phyloP scores from a whole-genome alignment of 208 protist species.

The Phytomonas sp. region DNA sequence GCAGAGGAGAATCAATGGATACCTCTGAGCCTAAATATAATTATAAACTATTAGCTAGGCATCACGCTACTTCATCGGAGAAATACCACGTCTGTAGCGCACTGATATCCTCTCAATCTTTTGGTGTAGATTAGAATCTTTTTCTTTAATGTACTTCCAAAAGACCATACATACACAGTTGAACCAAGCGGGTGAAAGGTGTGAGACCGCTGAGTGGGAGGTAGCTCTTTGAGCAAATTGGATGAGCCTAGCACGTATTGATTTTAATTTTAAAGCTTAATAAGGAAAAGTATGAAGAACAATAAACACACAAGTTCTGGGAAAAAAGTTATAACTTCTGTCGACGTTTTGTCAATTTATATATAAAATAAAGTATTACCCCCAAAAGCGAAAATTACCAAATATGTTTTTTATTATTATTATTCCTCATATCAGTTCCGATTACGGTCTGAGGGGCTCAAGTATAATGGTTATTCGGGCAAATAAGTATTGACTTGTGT shows the following conservation, averaged over 20 bases:
- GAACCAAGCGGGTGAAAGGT: background rate
- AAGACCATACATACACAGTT: background rate
- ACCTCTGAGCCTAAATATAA: background rate
- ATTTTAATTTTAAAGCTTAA: slow-evolving; percentile 10
- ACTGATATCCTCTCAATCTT: background rate
- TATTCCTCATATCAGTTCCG: background rate
- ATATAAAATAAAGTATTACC: background rate
- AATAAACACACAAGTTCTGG: slow-evolving; percentile 2
- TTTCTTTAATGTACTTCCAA: background rate
- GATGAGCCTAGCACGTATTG: background rate
- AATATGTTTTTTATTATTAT: slow-evolving; percentile 4
- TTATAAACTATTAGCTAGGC: background rate
- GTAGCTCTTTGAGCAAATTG: background rate
- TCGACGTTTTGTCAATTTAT: background rate
- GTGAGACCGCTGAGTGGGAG: background rate
- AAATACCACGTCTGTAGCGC: background rate
- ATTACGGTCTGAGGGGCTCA: background rate
- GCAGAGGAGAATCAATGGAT: background rate
- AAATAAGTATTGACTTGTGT: background rate
- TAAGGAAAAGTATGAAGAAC: slow-evolving; percentile 2
- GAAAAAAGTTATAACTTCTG: slow-evolving; percentile 11
- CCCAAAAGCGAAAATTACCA: background rate
- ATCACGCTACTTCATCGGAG: background rate
- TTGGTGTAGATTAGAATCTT: background rate
- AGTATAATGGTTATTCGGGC: background rate